Evolutionary conservation across 495 filamentous ascomycete genomes (phyloP).

Genomic region (Bathelium albidoporum): DNA sequence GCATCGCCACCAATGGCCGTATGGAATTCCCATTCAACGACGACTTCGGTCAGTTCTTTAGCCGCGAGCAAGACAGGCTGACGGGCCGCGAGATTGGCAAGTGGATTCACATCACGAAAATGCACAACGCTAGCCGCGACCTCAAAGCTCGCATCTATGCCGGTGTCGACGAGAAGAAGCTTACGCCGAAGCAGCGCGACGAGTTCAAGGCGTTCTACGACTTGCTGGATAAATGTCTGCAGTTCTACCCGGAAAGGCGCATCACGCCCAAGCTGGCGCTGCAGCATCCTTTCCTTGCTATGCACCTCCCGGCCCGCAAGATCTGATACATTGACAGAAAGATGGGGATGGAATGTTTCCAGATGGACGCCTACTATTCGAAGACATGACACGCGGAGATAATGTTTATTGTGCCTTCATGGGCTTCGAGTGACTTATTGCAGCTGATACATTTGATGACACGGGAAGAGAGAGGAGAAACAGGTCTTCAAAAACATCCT

Average conservation of each 20-base stretch:
- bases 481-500: too few relatives aligned
- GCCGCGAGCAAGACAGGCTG: conserved; percentile 73
- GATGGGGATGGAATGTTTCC: too few relatives aligned
- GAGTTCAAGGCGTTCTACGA: conserved; percentile 76
- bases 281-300: conserved; percentile 83
- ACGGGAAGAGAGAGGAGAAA: too few relatives aligned
- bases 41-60: conserved; percentile 60
- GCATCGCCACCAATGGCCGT: conserved; percentile 66
- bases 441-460: too few relatives aligned
- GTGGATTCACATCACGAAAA: conserved; percentile 58
- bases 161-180: conserved; percentile 48
- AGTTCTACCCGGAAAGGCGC: conserved; percentile 86
- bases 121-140: conserved; percentile 41
- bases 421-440: too few relatives aligned
- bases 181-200: conserved; percentile 64
- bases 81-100: conserved; percentile 52
- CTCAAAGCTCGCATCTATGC: conserved; percentile 65
- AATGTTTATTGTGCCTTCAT: too few relatives aligned
- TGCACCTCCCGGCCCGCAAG: too few relatives aligned
- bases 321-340: too few relatives aligned
- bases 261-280: conserved; percentile 78
- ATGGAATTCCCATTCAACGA: neutral
- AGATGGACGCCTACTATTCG: too few relatives aligned
- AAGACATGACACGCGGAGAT: too few relatives aligned
- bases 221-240: conserved; percentile 74